Conservation (phyloP, 1,139 yeast genomes). For the Debaryomyces robertsiae region DNA sequence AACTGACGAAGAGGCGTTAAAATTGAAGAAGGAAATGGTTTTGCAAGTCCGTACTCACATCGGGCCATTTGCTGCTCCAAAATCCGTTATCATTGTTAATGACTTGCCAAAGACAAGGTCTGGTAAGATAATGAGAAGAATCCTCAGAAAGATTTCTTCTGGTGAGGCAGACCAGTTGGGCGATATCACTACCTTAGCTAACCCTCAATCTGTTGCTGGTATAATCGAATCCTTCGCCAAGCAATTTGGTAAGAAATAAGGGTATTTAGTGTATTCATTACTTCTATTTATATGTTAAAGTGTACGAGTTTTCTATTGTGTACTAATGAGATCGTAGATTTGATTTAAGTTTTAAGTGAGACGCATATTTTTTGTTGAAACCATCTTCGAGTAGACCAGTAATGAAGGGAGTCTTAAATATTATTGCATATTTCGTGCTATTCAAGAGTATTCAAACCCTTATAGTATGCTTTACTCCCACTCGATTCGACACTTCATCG, state of each 20-base stretch:
- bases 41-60: slow-evolving; percentile 90
- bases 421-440: slow-evolving; percentile 24
- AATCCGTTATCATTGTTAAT: slow-evolving; percentile 78
- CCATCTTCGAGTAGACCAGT: neutral
- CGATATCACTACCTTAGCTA: slow-evolving; percentile 86
- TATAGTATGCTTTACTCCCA: slow-evolving; percentile 37
- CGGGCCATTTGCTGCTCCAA: slow-evolving; percentile 99
- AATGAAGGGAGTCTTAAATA: slow-evolving; percentile 10
- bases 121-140: slow-evolving; percentile 98
- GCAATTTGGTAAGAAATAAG: slow-evolving; percentile 53
- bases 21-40: slow-evolving; percentile 78
- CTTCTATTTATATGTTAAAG: neutral
- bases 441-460: slow-evolving; percentile 33
- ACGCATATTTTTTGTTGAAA: slow-evolving; percentile 1
- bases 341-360: too few relatives aligned
- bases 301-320: too few relatives aligned
- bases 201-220: slow-evolving; percentile 82
- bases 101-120: slow-evolving; percentile 98
- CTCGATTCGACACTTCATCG: slow-evolving; percentile 45
- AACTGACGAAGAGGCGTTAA: slow-evolving; percentile 52
- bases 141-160: slow-evolving; percentile 86
- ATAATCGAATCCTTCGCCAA: slow-evolving; percentile 56
- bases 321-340: too few relatives aligned
- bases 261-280: slow-evolving; percentile 3
- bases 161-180: slow-evolving; percentile 93